Base-by-base conservation (phyloP, 768 basidiomycete species). In the Ramaria rubella region DNA sequence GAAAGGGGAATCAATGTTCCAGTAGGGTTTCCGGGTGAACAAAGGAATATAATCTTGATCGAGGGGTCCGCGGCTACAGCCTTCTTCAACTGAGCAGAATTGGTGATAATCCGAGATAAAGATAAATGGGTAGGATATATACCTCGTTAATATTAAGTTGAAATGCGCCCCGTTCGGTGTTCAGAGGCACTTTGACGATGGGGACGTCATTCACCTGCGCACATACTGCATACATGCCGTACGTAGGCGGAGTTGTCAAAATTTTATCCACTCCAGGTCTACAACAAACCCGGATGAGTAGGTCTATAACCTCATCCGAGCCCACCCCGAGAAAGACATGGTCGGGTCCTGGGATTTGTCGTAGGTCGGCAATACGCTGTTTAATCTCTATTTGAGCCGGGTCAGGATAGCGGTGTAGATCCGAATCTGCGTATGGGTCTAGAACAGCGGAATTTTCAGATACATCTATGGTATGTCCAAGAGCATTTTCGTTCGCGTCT, bases 21-120 rank as follows among this genome's bases (percentile, higher is more conserved):
- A 0, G 94, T 94, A 0, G 96, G 96, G 68, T 98, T 99, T 2
- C 96, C 96, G 2, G 96, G 96, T 1, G 95, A 97, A 69, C 94
- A 96, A 44, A 98, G 77, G 77, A 97, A 92, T 58, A 95, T 79
- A 34, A 99, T 80, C 64, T 97, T 96, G 69, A 96, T 90, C 3
- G 78, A 74, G 1, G 87, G 82, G 65, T 94, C 83, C 5, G 75
- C 76, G 31, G 80, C 76, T 57, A 94, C 75, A 0, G 80, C 78
- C 53, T 77, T 73, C 68, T 90, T 89, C 54, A 94, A 75, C 88
- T 94, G 61, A 29, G 8, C 48, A 43, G 30, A 5, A 29, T 21
- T 15, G n/a, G 15, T n/a, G 1, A 45, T 9, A 5, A 26, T 45
- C 15, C 38, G 46, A 43, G 51, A 34, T 14, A 33, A 15, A 21